A percentile compares a stretch with the other conserved stretches of the same genome.
Evolutionary conservation across 805 yeast species (phyloP).

Genomic region (Wickerhamomyces bovis): DNA sequence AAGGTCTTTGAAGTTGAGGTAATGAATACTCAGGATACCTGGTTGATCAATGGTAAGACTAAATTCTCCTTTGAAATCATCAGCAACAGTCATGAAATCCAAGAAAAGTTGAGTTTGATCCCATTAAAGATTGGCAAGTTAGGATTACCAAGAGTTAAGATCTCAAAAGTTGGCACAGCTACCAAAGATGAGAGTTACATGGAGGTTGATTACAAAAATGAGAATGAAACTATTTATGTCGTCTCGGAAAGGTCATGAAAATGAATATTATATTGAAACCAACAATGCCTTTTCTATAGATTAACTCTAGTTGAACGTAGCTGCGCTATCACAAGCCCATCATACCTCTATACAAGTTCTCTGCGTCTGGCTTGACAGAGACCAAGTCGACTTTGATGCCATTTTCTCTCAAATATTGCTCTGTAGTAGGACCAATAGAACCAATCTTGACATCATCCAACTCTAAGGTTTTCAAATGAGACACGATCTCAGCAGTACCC

Average conservation of each 20-base stretch:
- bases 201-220: constrained; percentile 64
- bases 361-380: constrained; percentile 69
- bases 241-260: constrained; percentile 44
- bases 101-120: constrained; percentile 43
- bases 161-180: constrained; percentile 28
- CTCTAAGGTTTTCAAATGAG: constrained; percentile 28
- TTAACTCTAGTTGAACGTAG: neutral
- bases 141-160: constrained; percentile 54
- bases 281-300: constrained; percentile 1
- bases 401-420: constrained; percentile 45
- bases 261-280: too few species aligned
- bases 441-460: constrained; percentile 42
- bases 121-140: constrained; percentile 77
- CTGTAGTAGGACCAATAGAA: constrained; percentile 91
- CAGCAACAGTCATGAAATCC: constrained; percentile 9
- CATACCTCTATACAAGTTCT: constrained; percentile 39
- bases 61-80: constrained; percentile 40
- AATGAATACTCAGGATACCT: constrained; percentile 51
- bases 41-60: constrained; percentile 77
- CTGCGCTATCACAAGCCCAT: neutral
- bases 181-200: constrained; percentile 33
- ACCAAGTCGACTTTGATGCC: constrained; percentile 57
- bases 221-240: constrained; percentile 61
- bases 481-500: constrained; percentile 63
- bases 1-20: constrained; percentile 41